These are phyloP conservation scores for Elaeis oleifera DNA, from an alignment of 202 grass and related monocot genomes.

Conservation along the genomic window DNA sequence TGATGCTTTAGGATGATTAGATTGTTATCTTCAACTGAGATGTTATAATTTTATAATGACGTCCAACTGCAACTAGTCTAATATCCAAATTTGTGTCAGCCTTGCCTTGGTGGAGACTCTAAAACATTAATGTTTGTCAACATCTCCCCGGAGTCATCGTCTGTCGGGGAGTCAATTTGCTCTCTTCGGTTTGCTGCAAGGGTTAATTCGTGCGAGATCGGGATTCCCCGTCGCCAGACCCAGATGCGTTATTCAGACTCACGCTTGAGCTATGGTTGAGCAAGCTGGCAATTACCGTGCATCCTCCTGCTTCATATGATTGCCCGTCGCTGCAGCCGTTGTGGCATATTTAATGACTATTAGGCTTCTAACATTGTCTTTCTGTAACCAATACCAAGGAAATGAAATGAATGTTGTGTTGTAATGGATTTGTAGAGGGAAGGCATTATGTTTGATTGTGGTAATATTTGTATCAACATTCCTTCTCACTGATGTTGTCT, in stretches of 20 bases:
- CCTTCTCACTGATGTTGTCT: too few relatives aligned
- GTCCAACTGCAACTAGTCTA: not conserved
- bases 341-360: not conserved
- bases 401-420: too few relatives aligned
- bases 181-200: conserved; percentile 83
- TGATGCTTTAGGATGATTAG: not conserved
- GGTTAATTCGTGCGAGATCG: conserved; percentile 86
- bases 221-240: conserved; percentile 67
- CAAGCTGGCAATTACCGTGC: not conserved
- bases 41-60: too few relatives aligned
- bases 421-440: too few relatives aligned
- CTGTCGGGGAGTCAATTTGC: conserved; percentile 52
- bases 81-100: conserved; percentile 33
- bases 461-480: too few relatives aligned
- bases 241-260: conserved; percentile 31
- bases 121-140: conserved; percentile 97
- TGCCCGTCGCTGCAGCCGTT: not conserved
- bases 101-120: conserved; percentile 89
- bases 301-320: conserved; percentile 11
- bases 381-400: conserved; percentile 31
- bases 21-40: not conserved
- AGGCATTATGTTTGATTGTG: too few relatives aligned
- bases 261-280: conserved; percentile 37
- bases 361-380: conserved; percentile 12
- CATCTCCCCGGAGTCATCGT: conserved; percentile 65